A percentile compares a stretch with the other conserved stretches of the same genome.
These are phyloP conservation scores for Aureobasidium sp. DNA, from an alignment of 2,329 filamentous ascomycete genomes.

Conservation along the genomic window DNA sequence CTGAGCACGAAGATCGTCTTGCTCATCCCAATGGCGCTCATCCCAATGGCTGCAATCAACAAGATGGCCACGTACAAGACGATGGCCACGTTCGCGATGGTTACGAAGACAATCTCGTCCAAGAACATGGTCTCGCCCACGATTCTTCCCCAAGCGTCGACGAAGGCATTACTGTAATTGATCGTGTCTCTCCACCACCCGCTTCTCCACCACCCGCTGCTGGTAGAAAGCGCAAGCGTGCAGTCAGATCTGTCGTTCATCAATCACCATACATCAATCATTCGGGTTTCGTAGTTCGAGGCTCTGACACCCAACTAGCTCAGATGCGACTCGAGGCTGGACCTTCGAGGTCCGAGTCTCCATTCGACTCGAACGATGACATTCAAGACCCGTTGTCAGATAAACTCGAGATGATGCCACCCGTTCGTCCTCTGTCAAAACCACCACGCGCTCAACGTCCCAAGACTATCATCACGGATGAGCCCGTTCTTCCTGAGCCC, in stretches of 20 bases:
- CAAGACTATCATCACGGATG: too few relatives aligned
- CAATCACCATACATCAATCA: neutral
- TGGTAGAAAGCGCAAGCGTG: neutral
- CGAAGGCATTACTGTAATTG: neutral
- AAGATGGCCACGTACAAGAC: neutral
- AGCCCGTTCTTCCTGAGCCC: too few relatives aligned
- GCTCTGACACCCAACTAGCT: neutral
- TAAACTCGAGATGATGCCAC: neutral
- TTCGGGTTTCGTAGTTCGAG: neutral
- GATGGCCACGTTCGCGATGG: too few relatives aligned
- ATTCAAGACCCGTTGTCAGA: neutral
- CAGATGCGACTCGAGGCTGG: neutral
- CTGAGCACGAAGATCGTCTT: neutral
- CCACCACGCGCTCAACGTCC: too few relatives aligned
- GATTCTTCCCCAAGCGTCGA: neutral
- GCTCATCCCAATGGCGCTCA: neutral
- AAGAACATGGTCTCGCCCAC: neutral
- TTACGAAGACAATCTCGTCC: neutral
- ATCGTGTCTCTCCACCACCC: too few relatives aligned
- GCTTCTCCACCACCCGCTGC: neutral
- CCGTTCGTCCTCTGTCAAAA: neutral
- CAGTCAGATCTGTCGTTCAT: too few relatives aligned
- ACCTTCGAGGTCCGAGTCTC: neutral
- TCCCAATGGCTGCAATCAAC: too few relatives aligned
- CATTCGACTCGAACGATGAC: neutral